Evolutionary conservation across 2,329 filamentous ascomycete genomes (phyloP).

Genomic region (Pseudofabraea citricarpa): DNA sequence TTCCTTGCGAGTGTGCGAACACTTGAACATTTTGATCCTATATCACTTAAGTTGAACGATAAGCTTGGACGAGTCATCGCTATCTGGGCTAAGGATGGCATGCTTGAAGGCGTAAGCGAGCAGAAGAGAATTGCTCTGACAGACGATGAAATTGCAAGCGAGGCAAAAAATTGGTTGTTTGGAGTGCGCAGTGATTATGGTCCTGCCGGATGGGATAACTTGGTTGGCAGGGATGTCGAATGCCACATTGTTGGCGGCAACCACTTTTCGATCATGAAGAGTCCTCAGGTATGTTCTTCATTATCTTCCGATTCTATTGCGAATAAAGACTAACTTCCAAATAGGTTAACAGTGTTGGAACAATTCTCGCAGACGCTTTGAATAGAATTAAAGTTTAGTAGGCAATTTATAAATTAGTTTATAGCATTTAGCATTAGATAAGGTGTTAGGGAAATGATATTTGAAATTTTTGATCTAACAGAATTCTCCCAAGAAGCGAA

Average conservation of each 20-base stretch:
- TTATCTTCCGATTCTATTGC: neutral
- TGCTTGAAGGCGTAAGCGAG: constrained; percentile 3
- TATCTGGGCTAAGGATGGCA: constrained; percentile 6
- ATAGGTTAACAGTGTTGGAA: neutral
- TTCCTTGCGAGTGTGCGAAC: constrained; percentile 5
- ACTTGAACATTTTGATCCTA: constrained; percentile 4
- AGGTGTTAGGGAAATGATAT: too few species aligned
- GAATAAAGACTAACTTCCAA: neutral
- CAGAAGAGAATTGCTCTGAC: neutral
- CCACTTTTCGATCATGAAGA: constrained; percentile 7
- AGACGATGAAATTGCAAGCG: neutral
- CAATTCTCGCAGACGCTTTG: neutral
- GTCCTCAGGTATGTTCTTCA: constrained; percentile 1
- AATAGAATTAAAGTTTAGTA: too few species aligned
- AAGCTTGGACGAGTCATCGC: neutral
- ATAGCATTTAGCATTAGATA: too few species aligned
- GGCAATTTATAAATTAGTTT: too few species aligned
- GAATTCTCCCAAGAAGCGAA: too few species aligned
- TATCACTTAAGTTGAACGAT: neutral
- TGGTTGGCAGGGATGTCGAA: constrained; percentile 4
- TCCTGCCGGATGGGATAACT: constrained; percentile 5
- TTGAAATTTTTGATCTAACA: too few species aligned
- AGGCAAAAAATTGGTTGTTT: constrained; percentile 6
- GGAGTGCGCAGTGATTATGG: constrained; percentile 1
- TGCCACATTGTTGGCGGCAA: constrained; percentile 2